Evolutionary conservation across 1,284 basidiomycete genomes (phyloP).

Genomic region (Leucoagaricus sp.): DNA sequence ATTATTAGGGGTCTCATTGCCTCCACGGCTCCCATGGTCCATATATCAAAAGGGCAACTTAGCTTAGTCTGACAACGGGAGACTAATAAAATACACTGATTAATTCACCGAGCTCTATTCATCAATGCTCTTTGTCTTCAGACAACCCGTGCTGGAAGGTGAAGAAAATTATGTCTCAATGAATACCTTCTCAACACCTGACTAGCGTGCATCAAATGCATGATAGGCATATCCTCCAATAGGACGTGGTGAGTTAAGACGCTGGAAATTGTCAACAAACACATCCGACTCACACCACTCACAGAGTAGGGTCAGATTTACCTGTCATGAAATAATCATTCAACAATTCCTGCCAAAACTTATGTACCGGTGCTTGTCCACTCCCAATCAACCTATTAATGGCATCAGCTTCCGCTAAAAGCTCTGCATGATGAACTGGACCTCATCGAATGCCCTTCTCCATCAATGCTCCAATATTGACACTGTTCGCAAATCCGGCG

Average conservation of each 20-base stretch:
- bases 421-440: not conserved
- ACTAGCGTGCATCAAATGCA: constrained; percentile 61
- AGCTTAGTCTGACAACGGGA: too few relatives aligned
- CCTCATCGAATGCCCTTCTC: constrained; percentile 64
- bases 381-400: constrained; percentile 57
- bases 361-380: constrained; percentile 74
- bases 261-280: constrained; percentile 30
- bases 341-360: constrained; percentile 75
- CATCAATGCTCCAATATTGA: constrained; percentile 80
- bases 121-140: constrained; percentile 42
- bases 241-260: constrained; percentile 67
- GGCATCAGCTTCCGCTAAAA: not conserved
- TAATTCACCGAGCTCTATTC: constrained; percentile 43
- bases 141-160: constrained; percentile 49
- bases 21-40: too few relatives aligned
- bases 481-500: constrained; percentile 63
- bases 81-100: not conserved
- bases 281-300: constrained; percentile 35
- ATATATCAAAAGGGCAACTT: too few relatives aligned
- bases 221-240: constrained; percentile 60
- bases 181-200: constrained; percentile 65
- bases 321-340: constrained; percentile 63
- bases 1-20: too few relatives aligned
- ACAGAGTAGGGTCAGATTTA: constrained; percentile 72
- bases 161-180: constrained; percentile 46